These are phyloP conservation scores for Stylosanthes scabra DNA, from an alignment of 331 rosid species.

Conservation along the genomic window DNA sequence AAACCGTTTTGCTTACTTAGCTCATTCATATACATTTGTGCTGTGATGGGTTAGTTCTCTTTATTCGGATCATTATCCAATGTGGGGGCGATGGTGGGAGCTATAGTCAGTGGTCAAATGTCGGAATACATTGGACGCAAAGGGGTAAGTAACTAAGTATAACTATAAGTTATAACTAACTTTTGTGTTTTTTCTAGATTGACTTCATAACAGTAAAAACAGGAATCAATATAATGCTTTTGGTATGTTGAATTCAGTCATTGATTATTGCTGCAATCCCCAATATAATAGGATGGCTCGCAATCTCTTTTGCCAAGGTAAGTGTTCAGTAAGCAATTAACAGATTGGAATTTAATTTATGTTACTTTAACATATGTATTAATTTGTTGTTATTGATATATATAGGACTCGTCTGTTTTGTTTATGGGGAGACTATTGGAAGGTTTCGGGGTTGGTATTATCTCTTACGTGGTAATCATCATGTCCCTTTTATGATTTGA, in stretches of 20 bases:
- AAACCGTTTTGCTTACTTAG: background rate
- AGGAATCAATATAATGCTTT: slow-evolving; percentile 29
- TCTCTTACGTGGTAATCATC: slow-evolving; percentile 78
- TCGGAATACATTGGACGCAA: slow-evolving; percentile 83
- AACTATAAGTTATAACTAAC: background rate
- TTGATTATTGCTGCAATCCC: slow-evolving; percentile 89
- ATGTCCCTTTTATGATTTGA: slow-evolving; percentile 16
- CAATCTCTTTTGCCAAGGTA: slow-evolving; percentile 86
- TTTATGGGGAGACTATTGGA: slow-evolving; percentile 87
- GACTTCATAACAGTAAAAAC: background rate
- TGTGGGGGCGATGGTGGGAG: slow-evolving; percentile 95
- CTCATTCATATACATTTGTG: background rate
- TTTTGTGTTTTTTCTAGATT: background rate
- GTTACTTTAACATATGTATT: background rate
- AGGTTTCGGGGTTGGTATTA: slow-evolving; percentile 94
- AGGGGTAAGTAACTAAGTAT: slow-evolving; percentile 60
- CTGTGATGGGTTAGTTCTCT: slow-evolving; percentile 58
- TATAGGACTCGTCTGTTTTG: slow-evolving; percentile 77
- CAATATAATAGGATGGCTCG: slow-evolving; percentile 90
- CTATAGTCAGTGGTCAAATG: slow-evolving; percentile 85
- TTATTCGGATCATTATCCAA: slow-evolving; percentile 81
- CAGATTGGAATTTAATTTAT: background rate
- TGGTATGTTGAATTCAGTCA: slow-evolving; percentile 63
- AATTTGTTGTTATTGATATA: slow-evolving; percentile 7
- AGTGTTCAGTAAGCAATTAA: slow-evolving; percentile 30